These are phyloP conservation scores for Nakaseomyces glabratus DNA, from an alignment of 1,139 yeast genomes.

Conservation along the genomic window DNA sequence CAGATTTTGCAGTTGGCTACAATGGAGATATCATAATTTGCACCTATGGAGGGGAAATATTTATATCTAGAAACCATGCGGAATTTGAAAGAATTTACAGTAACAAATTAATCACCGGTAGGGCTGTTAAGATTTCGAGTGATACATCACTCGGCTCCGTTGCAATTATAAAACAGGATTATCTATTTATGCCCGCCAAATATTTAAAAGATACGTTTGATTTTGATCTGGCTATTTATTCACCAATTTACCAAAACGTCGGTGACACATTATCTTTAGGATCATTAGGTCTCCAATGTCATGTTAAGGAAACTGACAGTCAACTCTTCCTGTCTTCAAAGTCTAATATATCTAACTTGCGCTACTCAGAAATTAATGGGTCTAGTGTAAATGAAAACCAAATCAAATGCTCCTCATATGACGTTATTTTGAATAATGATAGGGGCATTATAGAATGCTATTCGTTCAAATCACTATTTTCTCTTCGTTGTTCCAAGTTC, in stretches of 20 bases:
- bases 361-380: too few relatives aligned
- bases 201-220: slow-evolving; percentile 38
- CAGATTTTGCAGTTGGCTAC: slow-evolving; percentile 57
- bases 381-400: neutral
- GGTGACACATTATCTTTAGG: neutral
- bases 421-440: slow-evolving; percentile 13
- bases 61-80: slow-evolving; percentile 22
- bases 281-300: neutral
- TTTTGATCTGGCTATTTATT: slow-evolving; percentile 42
- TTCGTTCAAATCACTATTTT: slow-evolving; percentile 22
- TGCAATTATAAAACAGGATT: slow-evolving; percentile 59
- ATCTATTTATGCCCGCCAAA: slow-evolving; percentile 44
- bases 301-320: too few relatives aligned
- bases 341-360: too few relatives aligned
- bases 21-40: slow-evolving; percentile 66
- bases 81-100: slow-evolving; percentile 20
- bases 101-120: slow-evolving; percentile 23
- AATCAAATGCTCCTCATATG: slow-evolving; percentile 17
- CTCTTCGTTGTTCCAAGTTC: slow-evolving; percentile 14
- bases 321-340: too few relatives aligned
- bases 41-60: slow-evolving; percentile 61
- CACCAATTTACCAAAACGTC: slow-evolving; percentile 30
- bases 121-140: slow-evolving; percentile 46
- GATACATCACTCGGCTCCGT: slow-evolving; percentile 62
- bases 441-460: slow-evolving; percentile 12